phyloP scores from a whole-genome alignment of 495 filamentous ascomycete genomes.

The Daldinia vernicosa region DNA sequence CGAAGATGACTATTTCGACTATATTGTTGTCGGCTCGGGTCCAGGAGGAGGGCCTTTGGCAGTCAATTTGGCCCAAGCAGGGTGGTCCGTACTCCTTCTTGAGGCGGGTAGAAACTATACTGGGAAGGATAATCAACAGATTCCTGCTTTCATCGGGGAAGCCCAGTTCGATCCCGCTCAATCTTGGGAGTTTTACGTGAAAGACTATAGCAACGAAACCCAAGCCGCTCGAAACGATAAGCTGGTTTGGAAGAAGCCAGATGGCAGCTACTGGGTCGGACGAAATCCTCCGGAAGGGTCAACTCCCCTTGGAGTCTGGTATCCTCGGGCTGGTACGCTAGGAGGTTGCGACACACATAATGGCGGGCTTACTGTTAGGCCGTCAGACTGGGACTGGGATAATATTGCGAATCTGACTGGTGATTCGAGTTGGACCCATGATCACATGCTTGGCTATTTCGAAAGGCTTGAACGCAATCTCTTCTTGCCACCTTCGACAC shows the following conservation, averaged over 20 bases:
- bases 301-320: not conserved
- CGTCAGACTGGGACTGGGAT: not conserved
- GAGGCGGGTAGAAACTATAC: not conserved
- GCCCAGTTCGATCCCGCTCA: not conserved
- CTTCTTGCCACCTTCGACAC: slow-evolving; percentile 1
- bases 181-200: not conserved
- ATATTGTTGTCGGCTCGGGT: slow-evolving; percentile 4
- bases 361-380: not conserved
- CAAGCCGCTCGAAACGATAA: not conserved
- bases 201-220: not conserved
- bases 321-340: slow-evolving; percentile 5
- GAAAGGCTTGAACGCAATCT: slow-evolving; percentile 2
- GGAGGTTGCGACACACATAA: slow-evolving; percentile 6
- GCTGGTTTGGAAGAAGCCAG: not conserved
- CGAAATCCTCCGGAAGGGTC: slow-evolving; percentile 1
- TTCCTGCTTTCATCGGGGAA: slow-evolving; percentile 1
- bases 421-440: not conserved
- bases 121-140: not conserved
- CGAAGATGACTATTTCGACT: slow-evolving; percentile 5
- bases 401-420: not conserved
- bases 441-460: slow-evolving; percentile 1
- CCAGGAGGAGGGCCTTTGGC: not conserved
- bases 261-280: not conserved
- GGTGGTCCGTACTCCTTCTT: not conserved
- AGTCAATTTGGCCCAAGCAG: slow-evolving; percentile 3